A percentile compares a stretch with the other conserved stretches of the same genome.
phyloP scores from a whole-genome alignment of 768 basidiomycete genomes.

The Russula virescens region DNA sequence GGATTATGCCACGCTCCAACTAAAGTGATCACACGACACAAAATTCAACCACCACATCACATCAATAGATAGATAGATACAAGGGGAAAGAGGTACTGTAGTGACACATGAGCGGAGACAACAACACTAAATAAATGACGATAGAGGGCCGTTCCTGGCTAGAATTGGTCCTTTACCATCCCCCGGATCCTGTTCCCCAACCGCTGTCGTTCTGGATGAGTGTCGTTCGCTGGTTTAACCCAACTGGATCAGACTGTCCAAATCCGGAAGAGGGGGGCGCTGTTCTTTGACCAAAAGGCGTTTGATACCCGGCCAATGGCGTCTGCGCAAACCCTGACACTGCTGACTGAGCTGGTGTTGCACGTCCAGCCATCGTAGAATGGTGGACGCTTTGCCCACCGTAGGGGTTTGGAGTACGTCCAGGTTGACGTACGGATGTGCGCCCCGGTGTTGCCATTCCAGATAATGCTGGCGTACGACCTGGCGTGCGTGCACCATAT shows the following conservation, averaged over 20 bases:
- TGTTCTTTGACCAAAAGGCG: slow-evolving; percentile 41
- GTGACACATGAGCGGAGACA: slow-evolving; percentile 1
- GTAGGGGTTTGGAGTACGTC: slow-evolving; percentile 79
- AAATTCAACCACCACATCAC: slow-evolving; percentile 3
- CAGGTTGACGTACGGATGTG: slow-evolving; percentile 65
- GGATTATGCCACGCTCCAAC: background rate
- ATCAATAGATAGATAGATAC: slow-evolving; percentile 5
- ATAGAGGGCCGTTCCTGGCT: slow-evolving; percentile 14
- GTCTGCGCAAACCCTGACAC: slow-evolving; percentile 30
- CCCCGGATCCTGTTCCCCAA: slow-evolving; percentile 33
- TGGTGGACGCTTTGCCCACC: slow-evolving; percentile 36
- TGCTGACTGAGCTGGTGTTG: slow-evolving; percentile 32
- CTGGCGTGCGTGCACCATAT: slow-evolving; percentile 76
- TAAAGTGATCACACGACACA: slow-evolving; percentile 10
- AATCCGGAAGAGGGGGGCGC: slow-evolving; percentile 40
- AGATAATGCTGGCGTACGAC: slow-evolving; percentile 51
- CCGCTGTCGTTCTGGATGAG: slow-evolving; percentile 49
- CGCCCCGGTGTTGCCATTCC: slow-evolving; percentile 63
- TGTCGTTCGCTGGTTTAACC: slow-evolving; percentile 62
- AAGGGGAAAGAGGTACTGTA: background rate
- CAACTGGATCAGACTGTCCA: slow-evolving; percentile 42
- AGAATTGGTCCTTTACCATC: slow-evolving; percentile 27
- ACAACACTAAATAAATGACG: slow-evolving; percentile 23
- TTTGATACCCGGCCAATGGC: slow-evolving; percentile 31
- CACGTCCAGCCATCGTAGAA: slow-evolving; percentile 31